A percentile compares a stretch with the other conserved stretches of the same genome.
These are phyloP conservation scores for Trypanosoma melophagium DNA, from an alignment of 208 protist genomes.

Conservation along the genomic window DNA sequence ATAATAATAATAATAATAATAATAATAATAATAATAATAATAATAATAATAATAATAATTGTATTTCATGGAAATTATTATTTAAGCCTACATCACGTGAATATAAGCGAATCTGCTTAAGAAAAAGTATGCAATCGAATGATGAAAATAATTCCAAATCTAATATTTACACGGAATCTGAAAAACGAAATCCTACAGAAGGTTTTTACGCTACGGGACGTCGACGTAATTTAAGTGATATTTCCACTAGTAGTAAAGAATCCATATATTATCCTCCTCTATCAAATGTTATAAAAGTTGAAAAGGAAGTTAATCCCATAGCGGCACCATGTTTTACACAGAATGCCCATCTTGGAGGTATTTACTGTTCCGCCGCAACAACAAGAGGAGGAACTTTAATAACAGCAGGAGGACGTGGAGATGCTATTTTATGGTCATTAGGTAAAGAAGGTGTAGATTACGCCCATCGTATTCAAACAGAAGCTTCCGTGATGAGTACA, in stretches of 20 bases:
- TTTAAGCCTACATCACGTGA: slow-evolving; percentile 27
- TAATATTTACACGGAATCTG: not conserved
- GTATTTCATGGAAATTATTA: slow-evolving; percentile 12
- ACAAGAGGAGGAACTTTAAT: slow-evolving; percentile 35
- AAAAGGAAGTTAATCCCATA: slow-evolving; percentile 37
- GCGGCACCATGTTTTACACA: slow-evolving; percentile 35
- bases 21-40: not conserved
- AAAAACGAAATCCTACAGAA: not conserved
- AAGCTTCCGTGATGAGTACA: slow-evolving; percentile 2
- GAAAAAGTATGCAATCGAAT: not conserved
- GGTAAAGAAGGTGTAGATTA: slow-evolving; percentile 17
- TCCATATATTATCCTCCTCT: not conserved
- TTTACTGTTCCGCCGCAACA: slow-evolving; percentile 41
- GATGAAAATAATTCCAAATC: not conserved
- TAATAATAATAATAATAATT: not conserved
- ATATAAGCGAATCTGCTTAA: slow-evolving; percentile 10
- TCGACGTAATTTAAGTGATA: not conserved
- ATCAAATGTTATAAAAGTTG: not conserved
- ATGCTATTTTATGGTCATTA: slow-evolving; percentile 61
- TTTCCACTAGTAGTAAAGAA: not conserved
- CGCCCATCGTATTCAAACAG: slow-evolving; percentile 21
- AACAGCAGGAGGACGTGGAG: slow-evolving; percentile 54
- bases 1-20: not conserved
- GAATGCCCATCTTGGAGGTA: slow-evolving; percentile 44
- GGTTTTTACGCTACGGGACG: not conserved